These are phyloP conservation scores for Aureobasidium sp. DNA, from an alignment of 2,329 filamentous ascomycete genomes.

Conservation along the genomic window DNA sequence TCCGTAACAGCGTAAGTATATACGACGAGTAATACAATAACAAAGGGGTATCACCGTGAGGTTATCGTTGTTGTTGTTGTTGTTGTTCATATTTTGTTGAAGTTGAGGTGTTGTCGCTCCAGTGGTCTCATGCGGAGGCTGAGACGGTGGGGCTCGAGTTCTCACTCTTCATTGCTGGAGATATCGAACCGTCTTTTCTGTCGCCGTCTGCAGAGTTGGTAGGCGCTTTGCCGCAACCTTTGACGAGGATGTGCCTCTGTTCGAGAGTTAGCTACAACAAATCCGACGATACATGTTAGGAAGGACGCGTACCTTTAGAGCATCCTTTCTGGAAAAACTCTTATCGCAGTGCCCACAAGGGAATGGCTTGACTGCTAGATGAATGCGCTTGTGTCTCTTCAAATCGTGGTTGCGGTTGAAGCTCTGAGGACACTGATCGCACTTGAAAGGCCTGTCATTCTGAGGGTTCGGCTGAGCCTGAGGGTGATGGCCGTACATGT, in stretches of 20 bases:
- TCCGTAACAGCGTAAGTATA: conserved; percentile 14
- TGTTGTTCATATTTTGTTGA: background rate
- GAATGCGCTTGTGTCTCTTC: conserved; percentile 92
- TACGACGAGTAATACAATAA: conserved; percentile 13
- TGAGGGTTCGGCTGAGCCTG: conserved; percentile 42
- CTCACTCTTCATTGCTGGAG: conserved; percentile 26
- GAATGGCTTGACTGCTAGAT: conserved; percentile 90
- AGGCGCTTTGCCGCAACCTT: conserved; percentile 53
- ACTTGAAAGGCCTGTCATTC: conserved; percentile 86
- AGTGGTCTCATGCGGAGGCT: conserved; percentile 17
- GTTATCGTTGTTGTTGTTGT: conserved; percentile 9
- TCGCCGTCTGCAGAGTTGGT: conserved; percentile 26
- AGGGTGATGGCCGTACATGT: conserved; percentile 46
- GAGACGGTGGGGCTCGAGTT: conserved; percentile 25
- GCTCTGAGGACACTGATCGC: conserved; percentile 81
- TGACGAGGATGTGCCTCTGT: conserved; percentile 59
- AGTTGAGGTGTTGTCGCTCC: background rate
- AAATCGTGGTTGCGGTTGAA: conserved; percentile 96
- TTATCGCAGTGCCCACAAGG: conserved; percentile 88
- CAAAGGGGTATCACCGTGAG: conserved; percentile 15
- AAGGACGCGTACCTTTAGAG: conserved; percentile 67
- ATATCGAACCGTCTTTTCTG: conserved; percentile 28
- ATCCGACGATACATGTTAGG: background rate
- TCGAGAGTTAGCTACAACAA: background rate
- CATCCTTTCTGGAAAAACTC: conserved; percentile 94